Base-by-base conservation (phyloP, 495 filamentous ascomycete genomes). In the Aspergillus carlsbadensis region DNA sequence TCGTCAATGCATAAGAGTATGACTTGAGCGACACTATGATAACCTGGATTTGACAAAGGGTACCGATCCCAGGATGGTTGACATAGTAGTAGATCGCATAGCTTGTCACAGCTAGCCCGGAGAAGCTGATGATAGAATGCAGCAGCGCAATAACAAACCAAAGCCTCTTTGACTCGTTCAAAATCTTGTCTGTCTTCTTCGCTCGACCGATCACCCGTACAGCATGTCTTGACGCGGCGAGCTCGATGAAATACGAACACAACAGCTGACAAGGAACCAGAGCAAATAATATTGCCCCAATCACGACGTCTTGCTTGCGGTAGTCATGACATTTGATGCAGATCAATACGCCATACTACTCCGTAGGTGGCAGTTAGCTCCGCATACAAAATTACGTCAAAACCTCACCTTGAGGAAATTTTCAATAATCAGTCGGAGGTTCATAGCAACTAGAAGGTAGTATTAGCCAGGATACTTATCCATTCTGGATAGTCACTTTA, bases 21-120 rank as follows among this genome's bases (percentile, higher is more conserved):
- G 87, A 91, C 74, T 98, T 98, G 57, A 98, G 80, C 85, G 91
- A 96, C 39, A 96, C 91, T 33, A 98, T 92, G 65, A 97, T 86
- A 37, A 93, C 91, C 68, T 98, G 94, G 26, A 96, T 72, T 65
- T 98, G 86, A 56, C 88, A 91, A 36, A 96, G 74, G 4, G 92
- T 96, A 15, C 94, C 94, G 69, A 98, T 95, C 20, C 95, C 76
- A 0, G 94, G 94, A 70, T 98, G 94, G 67, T 95, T 85, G 53
- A 98, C 89, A 63, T 88, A 79, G 69, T 84, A 90, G 70, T 96
- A 98, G 2, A 98, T 92, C 7, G 91, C 80, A 54, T 83, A 83
- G 41, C 88, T 92, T n/a, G 92, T 89, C 51, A 93, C 79, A 3
- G 79, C 79, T 2, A 98, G 81, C 58, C 87, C 90, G n/a, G 89